Percentiles rank a stretch among this genome's conserved stretches.
Conservation (phyloP, 2,329 filamentous ascomycete genomes). For the Botrytis fragariae region DNA sequence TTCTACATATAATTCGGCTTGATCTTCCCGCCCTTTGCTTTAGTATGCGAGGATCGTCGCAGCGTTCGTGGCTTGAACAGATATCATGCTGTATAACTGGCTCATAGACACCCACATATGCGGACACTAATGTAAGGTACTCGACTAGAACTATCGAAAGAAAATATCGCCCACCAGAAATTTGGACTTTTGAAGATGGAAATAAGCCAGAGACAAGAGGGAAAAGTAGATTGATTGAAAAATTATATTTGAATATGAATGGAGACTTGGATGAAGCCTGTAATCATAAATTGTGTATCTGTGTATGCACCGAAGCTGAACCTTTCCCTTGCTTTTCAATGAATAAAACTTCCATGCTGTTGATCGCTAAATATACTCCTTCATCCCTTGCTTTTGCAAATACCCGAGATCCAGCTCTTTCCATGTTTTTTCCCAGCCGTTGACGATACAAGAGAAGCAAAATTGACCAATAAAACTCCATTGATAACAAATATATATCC, state of each 20-base stretch:
- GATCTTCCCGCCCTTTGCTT: neutral
- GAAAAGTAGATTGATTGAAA: neutral
- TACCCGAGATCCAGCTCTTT: conserved; percentile 11
- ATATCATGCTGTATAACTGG: neutral
- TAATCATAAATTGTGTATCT: neutral
- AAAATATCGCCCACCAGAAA: neutral
- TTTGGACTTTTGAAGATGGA: neutral
- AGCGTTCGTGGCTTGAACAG: neutral
- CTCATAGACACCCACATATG: neutral
- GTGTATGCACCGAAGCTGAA: neutral
- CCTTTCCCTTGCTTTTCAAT: neutral
- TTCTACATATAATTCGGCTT: neutral
- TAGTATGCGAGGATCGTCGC: neutral
- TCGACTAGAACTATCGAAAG: neutral
- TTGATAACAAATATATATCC: neutral
- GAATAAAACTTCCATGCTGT: neutral
- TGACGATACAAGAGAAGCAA: neutral
- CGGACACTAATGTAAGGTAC: neutral
- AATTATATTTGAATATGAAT: neutral
- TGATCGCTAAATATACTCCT: conserved; percentile 9
- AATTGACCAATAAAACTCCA: conserved; percentile 1
- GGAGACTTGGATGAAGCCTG: neutral
- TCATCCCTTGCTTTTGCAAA: conserved; percentile 1
- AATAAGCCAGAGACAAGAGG: neutral
- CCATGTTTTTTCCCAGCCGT: neutral